These are phyloP conservation scores for Casuarina cunninghamiana DNA, from an alignment of 306 rosid genomes.

Conservation along the genomic window DNA sequence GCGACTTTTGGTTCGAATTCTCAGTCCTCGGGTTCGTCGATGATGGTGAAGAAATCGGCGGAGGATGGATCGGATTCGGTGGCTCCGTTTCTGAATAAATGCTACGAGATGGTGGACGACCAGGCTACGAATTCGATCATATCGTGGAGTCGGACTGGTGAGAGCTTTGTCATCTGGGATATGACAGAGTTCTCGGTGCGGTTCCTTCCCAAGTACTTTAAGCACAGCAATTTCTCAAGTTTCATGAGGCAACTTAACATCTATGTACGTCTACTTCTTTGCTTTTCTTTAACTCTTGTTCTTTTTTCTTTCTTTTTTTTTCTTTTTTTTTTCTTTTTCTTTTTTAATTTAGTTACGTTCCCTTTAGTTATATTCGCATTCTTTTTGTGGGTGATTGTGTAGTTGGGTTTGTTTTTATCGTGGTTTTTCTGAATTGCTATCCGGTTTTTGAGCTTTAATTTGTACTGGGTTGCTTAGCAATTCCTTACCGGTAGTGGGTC, in stretches of 20 bases:
- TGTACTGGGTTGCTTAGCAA: background rate
- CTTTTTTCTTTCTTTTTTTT: too few relatives aligned
- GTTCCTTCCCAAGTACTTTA: conserved; percentile 68
- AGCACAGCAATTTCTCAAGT: conserved; percentile 87
- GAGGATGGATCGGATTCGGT: conserved; percentile 38
- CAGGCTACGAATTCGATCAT: conserved; percentile 50
- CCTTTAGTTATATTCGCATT: background rate
- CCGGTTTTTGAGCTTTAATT: background rate
- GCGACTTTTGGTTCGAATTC: background rate
- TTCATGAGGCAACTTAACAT: conserved; percentile 91
- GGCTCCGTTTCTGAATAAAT: conserved; percentile 71
- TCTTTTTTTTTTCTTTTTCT: too few relatives aligned
- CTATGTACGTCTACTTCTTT: conserved; percentile 43
- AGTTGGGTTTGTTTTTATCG: background rate
- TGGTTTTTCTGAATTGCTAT: background rate
- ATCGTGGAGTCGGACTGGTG: conserved; percentile 47
- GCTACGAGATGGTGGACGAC: conserved; percentile 80
- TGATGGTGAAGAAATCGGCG: conserved; percentile 62
- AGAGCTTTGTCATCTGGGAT: conserved; percentile 58
- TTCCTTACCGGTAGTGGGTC: background rate
- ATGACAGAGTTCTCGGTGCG: conserved; percentile 58
- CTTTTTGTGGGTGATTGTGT: background rate
- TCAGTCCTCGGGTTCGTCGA: background rate
- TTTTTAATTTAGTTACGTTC: background rate
- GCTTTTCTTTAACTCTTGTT: background rate